A percentile compares a stretch with the other conserved stretches of the same genome.
Conservation (phyloP, 441 rosid species). For the Aquilaria agallochum region DNA sequence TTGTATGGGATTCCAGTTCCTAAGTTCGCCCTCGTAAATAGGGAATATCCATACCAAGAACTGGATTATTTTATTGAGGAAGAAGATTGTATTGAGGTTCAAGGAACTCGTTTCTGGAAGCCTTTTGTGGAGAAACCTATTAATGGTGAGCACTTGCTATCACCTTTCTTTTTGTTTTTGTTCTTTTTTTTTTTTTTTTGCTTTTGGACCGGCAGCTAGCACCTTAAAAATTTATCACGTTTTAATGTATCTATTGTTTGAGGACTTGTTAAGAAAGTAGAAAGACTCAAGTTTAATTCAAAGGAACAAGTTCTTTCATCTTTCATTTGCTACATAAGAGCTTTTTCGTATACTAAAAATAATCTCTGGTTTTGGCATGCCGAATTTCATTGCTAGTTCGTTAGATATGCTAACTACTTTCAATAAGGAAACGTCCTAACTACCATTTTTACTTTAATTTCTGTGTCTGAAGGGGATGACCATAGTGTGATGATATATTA, state of each 20-base stretch:
- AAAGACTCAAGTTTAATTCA: too few relatives aligned
- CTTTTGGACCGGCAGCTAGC: too few relatives aligned
- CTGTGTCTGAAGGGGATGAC: conserved; percentile 69
- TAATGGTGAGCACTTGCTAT: conserved; percentile 53
- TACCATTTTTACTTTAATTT: conserved; percentile 3
- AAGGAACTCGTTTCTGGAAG: conserved; percentile 96
- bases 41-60: conserved; percentile 79
- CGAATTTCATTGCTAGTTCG: conserved; percentile 14
- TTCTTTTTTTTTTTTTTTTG: too few relatives aligned
- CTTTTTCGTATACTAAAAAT: too few relatives aligned
- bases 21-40: conserved; percentile 93
- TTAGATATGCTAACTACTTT: conserved; percentile 16
- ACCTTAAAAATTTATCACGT: too few relatives aligned
- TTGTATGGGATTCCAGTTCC: conserved; percentile 98
- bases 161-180: too few relatives aligned
- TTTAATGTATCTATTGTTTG: too few relatives aligned
- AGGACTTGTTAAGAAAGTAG: too few relatives aligned
- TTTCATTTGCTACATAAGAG: too few relatives aligned
- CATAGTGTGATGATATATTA: conserved; percentile 99
- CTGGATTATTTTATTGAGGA: conserved; percentile 87
- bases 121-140: conserved; percentile 99
- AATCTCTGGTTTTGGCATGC: neutral
- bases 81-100: conserved; percentile 99
- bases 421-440: too few relatives aligned
- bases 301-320: too few relatives aligned